Conservation (phyloP, 1,284 basidiomycete species). For the Chondrostereum purpureum region DNA sequence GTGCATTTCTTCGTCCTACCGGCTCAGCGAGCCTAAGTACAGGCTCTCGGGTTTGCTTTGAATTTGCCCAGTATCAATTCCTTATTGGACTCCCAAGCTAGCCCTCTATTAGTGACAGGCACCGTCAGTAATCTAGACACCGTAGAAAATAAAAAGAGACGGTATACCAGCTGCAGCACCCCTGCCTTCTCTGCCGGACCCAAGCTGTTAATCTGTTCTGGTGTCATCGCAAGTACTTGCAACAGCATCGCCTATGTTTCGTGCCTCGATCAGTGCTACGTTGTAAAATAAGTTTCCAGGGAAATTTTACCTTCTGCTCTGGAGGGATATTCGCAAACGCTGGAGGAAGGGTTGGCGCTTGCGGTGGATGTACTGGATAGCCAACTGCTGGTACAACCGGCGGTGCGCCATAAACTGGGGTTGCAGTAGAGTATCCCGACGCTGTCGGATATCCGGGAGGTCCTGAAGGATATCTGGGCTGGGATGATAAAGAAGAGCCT, state of each 20-base stretch:
- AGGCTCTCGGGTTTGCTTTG: too few relatives aligned
- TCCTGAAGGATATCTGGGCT: not conserved
- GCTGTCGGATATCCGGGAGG: not conserved
- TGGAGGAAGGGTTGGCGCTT: not conserved
- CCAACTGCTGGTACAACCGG: not conserved
- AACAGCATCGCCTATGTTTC: conserved; percentile 71
- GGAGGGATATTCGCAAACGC: not conserved
- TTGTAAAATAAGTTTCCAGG: too few relatives aligned
- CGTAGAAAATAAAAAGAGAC: not conserved
- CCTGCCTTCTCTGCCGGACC: conserved; percentile 79
- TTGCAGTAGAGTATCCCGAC: not conserved
- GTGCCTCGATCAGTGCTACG: too few relatives aligned
- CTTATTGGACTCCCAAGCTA: not conserved
- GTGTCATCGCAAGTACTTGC: conserved; percentile 82
- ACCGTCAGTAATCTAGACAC: not conserved
- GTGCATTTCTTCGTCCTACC: too few relatives aligned
- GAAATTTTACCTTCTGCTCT: conserved; percentile 1
- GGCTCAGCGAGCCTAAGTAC: too few relatives aligned
- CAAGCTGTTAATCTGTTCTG: conserved; percentile 81
- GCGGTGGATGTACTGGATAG: not conserved
- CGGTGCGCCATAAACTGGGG: not conserved
- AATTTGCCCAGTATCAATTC: too few relatives aligned
- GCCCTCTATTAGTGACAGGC: not conserved
- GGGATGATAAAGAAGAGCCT: not conserved
- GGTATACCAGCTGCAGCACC: conserved; percentile 73